Percentiles rank a stretch among this genome's conserved stretches.
Conservation (phyloP, 371 early-diverging fungal genomes). For the Zychaea mexicana region DNA sequence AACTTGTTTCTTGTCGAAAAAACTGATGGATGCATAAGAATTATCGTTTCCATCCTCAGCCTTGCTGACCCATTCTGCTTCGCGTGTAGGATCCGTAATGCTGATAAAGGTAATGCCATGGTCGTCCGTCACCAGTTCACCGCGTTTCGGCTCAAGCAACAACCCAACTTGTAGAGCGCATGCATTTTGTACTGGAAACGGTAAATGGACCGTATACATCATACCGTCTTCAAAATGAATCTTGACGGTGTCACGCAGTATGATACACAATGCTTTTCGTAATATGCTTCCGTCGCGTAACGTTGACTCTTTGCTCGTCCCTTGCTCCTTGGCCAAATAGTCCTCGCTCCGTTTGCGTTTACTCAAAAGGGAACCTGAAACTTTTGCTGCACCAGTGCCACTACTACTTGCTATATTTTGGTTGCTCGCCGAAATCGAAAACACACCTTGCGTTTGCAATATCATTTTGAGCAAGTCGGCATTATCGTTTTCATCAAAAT, state of each 20-base stretch:
- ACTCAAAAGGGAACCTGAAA: neutral
- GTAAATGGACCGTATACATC: constrained; percentile 16
- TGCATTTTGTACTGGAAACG: constrained; percentile 14
- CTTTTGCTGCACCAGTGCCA: no score
- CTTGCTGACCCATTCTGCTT: constrained; percentile 10
- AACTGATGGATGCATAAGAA: neutral
- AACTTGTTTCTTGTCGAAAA: neutral
- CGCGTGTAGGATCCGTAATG: constrained; percentile 9
- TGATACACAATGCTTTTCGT: constrained; percentile 20
- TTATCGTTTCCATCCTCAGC: neutral
- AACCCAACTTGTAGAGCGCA: constrained; percentile 18
- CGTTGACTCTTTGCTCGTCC: neutral
- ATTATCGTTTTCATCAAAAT: neutral
- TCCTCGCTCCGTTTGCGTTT: neutral
- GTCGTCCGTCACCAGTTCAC: constrained; percentile 6
- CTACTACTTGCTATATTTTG: no score
- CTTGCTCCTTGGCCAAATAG: neutral
- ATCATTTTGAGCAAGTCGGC: neutral
- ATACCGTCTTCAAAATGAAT: constrained; percentile 20
- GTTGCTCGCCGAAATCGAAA: neutral
- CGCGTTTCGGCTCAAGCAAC: constrained; percentile 13
- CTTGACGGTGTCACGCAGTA: constrained; percentile 17
- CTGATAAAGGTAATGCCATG: constrained; percentile 4
- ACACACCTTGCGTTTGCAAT: neutral
- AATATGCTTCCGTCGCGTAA: neutral